Evolutionary conservation across 2,329 filamentous ascomycete species (phyloP).

Genomic region (Neonectria magnoliae): DNA sequence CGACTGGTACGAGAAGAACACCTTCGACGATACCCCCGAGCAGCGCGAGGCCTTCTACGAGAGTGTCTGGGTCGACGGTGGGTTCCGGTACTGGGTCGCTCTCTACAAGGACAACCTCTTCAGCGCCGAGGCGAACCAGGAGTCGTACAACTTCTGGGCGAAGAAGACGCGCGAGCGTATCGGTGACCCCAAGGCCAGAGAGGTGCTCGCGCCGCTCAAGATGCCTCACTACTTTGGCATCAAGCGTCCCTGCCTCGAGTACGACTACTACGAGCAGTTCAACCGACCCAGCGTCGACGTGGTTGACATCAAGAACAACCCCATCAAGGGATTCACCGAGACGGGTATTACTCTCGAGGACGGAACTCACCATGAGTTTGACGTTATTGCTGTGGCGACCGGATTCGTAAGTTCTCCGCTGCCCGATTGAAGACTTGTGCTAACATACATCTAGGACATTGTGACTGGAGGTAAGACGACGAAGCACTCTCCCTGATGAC

Average conservation of each 20-base stretch:
- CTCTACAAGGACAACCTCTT: constrained; percentile 64
- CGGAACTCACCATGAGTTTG: constrained; percentile 54
- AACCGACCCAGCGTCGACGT: constrained; percentile 55
- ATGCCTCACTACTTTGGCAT: constrained; percentile 65
- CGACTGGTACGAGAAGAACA: constrained; percentile 63
- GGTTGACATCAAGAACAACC: constrained; percentile 53
- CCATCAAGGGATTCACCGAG: constrained; percentile 53
- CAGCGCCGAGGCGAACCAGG: constrained; percentile 59
- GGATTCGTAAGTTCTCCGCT: constrained; percentile 52
- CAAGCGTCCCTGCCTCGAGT: constrained; percentile 59
- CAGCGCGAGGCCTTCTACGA: constrained; percentile 61
- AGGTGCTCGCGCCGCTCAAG: constrained; percentile 62
- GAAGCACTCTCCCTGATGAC: neutral
- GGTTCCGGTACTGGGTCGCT: constrained; percentile 65
- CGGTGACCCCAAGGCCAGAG: constrained; percentile 57
- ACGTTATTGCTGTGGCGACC: constrained; percentile 57
- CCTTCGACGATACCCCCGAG: constrained; percentile 63
- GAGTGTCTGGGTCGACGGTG: constrained; percentile 59
- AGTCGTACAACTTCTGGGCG: constrained; percentile 65
- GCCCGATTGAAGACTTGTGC: neutral
- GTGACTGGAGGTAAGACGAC: constrained; percentile 47
- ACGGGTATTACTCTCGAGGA: constrained; percentile 53
- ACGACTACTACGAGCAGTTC: constrained; percentile 59
- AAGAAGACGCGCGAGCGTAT: constrained; percentile 62
- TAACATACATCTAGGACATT: constrained; percentile 41